These are phyloP conservation scores for Secale cereale DNA, from an alignment of 176 grass and related monocot genomes.

Conservation along the genomic window DNA sequence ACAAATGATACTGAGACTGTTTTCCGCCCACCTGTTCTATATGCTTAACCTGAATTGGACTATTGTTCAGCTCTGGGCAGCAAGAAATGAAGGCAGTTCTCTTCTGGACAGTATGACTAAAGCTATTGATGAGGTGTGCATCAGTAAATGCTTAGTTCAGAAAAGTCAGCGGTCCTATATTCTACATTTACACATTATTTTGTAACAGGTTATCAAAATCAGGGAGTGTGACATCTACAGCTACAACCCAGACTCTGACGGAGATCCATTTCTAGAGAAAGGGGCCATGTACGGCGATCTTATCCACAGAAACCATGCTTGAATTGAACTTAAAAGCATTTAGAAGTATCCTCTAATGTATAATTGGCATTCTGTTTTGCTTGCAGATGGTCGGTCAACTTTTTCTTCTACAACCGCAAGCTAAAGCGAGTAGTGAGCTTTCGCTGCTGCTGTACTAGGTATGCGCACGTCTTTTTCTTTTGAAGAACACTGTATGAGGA, in stretches of 20 bases:
- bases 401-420: conserved; percentile 97
- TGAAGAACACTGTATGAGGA: background rate
- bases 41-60: background rate
- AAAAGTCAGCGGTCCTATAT: background rate
- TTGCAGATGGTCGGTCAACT: conserved; percentile 88
- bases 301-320: background rate
- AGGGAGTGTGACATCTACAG: conserved; percentile 91
- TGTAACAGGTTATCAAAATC: conserved; percentile 77
- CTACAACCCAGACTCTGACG: conserved; percentile 87
- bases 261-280: conserved; percentile 77
- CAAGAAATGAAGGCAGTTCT: conserved; percentile 54
- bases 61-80: conserved; percentile 70
- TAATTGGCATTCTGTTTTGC: background rate
- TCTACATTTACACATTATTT: background rate
- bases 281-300: conserved; percentile 71
- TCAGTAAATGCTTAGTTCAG: background rate
- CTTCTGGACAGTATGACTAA: conserved; percentile 89
- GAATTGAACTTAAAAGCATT: background rate
- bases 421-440: conserved; percentile 90
- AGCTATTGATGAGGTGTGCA: conserved; percentile 80
- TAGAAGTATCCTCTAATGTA: background rate
- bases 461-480: background rate
- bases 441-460: conserved; percentile 89
- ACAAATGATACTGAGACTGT: background rate
- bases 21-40: background rate